Evolutionary conservation across 2,329 filamentous ascomycete genomes (phyloP), one percentile per base, ranked within the genome.

Genomic region (Dactylellina cionopaga): DNA sequence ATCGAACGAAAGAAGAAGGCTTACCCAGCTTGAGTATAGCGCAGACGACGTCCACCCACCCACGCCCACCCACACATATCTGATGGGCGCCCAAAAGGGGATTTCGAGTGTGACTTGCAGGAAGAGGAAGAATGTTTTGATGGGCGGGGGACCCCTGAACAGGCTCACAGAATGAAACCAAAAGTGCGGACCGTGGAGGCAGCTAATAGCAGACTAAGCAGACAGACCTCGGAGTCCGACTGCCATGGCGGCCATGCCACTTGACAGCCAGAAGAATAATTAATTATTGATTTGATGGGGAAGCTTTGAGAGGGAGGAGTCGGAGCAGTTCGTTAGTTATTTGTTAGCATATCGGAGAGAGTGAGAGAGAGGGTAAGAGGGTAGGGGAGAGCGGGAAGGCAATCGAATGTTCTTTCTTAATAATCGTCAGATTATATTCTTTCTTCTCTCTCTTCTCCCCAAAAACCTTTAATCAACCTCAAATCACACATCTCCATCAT

Each of bases 61-160:
- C n/a, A n/a, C n/a, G n/a, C n/a, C n/a, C n/a, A n/a, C n/a, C n/a
- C n/a, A n/a, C n/a, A n/a, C n/a, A n/a, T n/a, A n/a, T n/a, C n/a
- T n/a, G n/a, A n/a, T n/a, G n/a, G n/a, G n/a, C n/a, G n/a, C n/a
- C n/a, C n/a, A n/a, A n/a, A n/a, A n/a, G n/a, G n/a, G n/a, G n/a
- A n/a, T n/a, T n/a, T n/a, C n/a, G n/a, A n/a, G n/a, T n/a, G n/a
- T 46, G 44, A 59, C 63, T 46, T 59, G 54, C 54, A 68, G 52
- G 63, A 52, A 56, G 27, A 60, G 46, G 64, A 70, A 59, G 59
- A 52, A 54, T 54, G 58, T 64, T 72, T 72, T 72, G 59, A 65
- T 60, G 68, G 68, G 43, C 59, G 43, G 60, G 68, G 68, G 35
- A 25, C 65, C 65, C 47, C 47, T 46, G 60, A 65, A 29, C 22